Percentiles rank a stretch among this genome's conserved stretches.
These are phyloP conservation scores for Toxoplasma gondii DNA, from an alignment of 169 alveolate species.

Conservation along the genomic window DNA sequence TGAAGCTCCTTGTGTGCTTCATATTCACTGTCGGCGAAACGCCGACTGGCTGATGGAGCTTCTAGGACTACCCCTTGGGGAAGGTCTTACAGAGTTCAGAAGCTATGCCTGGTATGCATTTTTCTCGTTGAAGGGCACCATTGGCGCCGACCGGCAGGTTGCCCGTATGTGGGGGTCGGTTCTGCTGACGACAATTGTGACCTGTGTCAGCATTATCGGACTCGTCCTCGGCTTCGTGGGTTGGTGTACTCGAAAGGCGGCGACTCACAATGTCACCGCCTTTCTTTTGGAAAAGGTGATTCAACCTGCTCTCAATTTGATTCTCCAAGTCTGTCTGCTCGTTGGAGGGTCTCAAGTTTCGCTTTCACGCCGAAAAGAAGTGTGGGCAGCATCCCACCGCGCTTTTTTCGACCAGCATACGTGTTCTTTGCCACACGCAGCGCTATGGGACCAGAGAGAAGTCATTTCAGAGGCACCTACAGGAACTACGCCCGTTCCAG, in stretches of 20 bases:
- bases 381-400: too few species aligned
- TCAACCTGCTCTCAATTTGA: background rate
- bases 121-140: background rate
- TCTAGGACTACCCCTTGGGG: slow-evolving; percentile 28
- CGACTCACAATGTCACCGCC: background rate
- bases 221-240: background rate
- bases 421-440: background rate
- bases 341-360: too few species aligned
- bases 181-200: background rate
- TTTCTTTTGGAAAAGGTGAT: background rate
- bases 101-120: slow-evolving; percentile 16
- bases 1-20: slow-evolving; percentile 54
- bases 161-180: background rate
- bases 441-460: background rate
- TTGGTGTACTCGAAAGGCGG: background rate
- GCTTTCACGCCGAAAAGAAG: too few species aligned
- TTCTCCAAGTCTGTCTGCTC: background rate
- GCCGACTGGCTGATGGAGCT: slow-evolving; percentile 39
- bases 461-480: background rate
- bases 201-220: background rate
- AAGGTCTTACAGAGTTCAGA: background rate
- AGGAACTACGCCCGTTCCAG: background rate
- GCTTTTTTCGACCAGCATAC: too few species aligned
- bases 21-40: slow-evolving; percentile 56
- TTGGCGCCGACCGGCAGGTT: background rate